Evolutionary conservation across 805 yeast genomes (phyloP).

Genomic region (Saccharomycopsis vini): DNA sequence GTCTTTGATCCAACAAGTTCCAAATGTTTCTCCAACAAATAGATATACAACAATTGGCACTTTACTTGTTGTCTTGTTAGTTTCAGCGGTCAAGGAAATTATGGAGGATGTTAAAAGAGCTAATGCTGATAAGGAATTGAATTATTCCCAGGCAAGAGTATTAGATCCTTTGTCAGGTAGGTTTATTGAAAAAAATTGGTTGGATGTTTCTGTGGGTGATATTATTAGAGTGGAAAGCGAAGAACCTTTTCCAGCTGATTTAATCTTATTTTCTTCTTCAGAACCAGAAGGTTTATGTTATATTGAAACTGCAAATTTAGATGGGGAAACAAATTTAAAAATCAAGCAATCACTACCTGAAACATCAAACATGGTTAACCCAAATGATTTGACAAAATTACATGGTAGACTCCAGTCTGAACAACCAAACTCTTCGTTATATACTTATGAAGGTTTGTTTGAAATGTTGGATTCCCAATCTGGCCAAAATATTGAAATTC

Average conservation of each 20-base stretch:
- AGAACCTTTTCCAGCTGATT: slow-evolving; percentile 91
- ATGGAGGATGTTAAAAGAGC: slow-evolving; percentile 87
- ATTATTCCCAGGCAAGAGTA: slow-evolving; percentile 66
- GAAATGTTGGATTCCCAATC: slow-evolving; percentile 24
- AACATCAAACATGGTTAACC: slow-evolving; percentile 64
- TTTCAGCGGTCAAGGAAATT: slow-evolving; percentile 87
- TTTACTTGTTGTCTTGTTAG: slow-evolving; percentile 69
- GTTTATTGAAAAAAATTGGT: slow-evolving; percentile 69
- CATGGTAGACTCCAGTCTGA: slow-evolving; percentile 68
- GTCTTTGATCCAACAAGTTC: slow-evolving; percentile 92
- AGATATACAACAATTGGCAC: slow-evolving; percentile 94
- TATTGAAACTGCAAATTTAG: slow-evolving; percentile 94
- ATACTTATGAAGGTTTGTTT: slow-evolving; percentile 90
- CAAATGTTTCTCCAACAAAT: slow-evolving; percentile 92
- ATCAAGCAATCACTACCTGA: slow-evolving; percentile 83
- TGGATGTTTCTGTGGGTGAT: slow-evolving; percentile 84
- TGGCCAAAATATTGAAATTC: slow-evolving; percentile 49
- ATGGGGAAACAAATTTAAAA: slow-evolving; percentile 95
- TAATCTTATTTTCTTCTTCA: slow-evolving; percentile 76
- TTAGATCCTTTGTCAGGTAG: slow-evolving; percentile 48
- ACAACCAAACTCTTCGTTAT: slow-evolving; percentile 87
- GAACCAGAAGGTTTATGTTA: slow-evolving; percentile 98
- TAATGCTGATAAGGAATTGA: slow-evolving; percentile 80
- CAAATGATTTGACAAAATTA: slow-evolving; percentile 44
- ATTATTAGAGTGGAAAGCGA: slow-evolving; percentile 76